Evolutionary conservation across 225 moss, liverwort and hornwort genomes (phyloP).

Genomic region (Pleurozium schreberi): DNA sequence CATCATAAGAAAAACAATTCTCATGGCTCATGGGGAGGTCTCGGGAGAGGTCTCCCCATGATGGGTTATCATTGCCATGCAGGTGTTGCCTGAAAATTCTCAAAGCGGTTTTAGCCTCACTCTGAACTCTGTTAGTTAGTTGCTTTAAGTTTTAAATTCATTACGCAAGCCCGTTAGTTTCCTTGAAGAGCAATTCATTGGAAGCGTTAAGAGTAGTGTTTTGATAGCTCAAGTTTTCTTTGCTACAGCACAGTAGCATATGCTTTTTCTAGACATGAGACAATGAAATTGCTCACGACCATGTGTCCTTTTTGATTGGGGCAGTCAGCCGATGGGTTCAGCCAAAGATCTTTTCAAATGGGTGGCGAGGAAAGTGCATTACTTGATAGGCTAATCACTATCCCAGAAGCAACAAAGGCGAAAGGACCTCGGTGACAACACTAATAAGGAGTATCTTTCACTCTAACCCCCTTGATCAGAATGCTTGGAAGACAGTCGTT

Average conservation of each 20-base stretch:
- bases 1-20: background rate
- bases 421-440: slow-evolving; percentile 40
- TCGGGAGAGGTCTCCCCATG: background rate
- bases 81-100: background rate
- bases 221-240: background rate
- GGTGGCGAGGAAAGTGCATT: slow-evolving; percentile 44
- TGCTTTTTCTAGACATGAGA: background rate
- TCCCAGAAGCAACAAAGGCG: slow-evolving; percentile 52
- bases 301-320: background rate
- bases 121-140: background rate
- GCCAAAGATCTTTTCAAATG: slow-evolving; percentile 34
- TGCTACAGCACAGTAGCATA: background rate
- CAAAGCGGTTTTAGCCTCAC: background rate
- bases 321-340: slow-evolving; percentile 48
- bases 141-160: background rate
- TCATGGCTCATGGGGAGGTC: background rate
- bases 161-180: background rate
- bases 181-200: background rate
- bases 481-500: background rate
- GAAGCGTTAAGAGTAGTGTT: background rate
- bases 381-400: slow-evolving; percentile 27
- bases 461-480: too few species aligned
- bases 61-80: background rate
- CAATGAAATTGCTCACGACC: background rate
- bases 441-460: background rate